Percentiles rank a stretch among this genome's conserved stretches.
Conservation (phyloP, 208 protist species). For the Leishmania gerbilli region DNA sequence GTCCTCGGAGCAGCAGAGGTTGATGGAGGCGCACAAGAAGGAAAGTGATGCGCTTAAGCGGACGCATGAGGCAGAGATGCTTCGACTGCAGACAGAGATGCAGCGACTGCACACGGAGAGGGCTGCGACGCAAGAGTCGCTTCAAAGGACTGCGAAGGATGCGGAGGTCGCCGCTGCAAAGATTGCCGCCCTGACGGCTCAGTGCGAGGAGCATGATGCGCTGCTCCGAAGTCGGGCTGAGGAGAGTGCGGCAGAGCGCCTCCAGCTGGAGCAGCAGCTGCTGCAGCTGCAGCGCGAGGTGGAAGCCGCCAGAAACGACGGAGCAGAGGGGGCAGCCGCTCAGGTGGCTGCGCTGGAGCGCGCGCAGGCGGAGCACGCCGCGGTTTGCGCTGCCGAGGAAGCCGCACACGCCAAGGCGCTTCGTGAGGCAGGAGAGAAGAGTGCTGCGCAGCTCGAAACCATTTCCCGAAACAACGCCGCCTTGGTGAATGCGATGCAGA, state of each 20-base stretch:
- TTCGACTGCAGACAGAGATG: constrained; percentile 17
- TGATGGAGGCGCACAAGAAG: constrained; percentile 25
- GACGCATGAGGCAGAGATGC: constrained; percentile 22
- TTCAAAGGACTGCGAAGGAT: background rate
- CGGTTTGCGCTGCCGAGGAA: constrained; percentile 6
- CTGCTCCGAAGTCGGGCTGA: constrained; percentile 12
- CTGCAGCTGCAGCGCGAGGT: constrained; percentile 26
- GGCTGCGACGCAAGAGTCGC: constrained; percentile 15
- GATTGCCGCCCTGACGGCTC: constrained; percentile 12
- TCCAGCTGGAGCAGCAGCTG: constrained; percentile 32
- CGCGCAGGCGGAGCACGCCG: constrained; percentile 22
- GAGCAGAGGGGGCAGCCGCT: constrained; percentile 11
- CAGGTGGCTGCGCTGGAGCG: constrained; percentile 25
- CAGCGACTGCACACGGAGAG: background rate
- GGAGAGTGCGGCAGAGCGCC: constrained; percentile 22
- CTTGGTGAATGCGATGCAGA: constrained; percentile 21
- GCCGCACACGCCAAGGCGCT: constrained; percentile 18
- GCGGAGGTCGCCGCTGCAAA: constrained; percentile 7
- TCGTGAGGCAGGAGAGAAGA: constrained; percentile 15
- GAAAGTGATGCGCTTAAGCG: constrained; percentile 30
- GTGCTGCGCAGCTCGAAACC: constrained; percentile 13
- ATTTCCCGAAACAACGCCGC: constrained; percentile 17
- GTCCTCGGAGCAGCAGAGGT: constrained; percentile 17
- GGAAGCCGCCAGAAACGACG: constrained; percentile 7
- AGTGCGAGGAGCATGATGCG: constrained; percentile 9